Evolutionary conservation across 1,139 yeast genomes (phyloP).

Genomic region (Magnusiomyces fungicola): DNA sequence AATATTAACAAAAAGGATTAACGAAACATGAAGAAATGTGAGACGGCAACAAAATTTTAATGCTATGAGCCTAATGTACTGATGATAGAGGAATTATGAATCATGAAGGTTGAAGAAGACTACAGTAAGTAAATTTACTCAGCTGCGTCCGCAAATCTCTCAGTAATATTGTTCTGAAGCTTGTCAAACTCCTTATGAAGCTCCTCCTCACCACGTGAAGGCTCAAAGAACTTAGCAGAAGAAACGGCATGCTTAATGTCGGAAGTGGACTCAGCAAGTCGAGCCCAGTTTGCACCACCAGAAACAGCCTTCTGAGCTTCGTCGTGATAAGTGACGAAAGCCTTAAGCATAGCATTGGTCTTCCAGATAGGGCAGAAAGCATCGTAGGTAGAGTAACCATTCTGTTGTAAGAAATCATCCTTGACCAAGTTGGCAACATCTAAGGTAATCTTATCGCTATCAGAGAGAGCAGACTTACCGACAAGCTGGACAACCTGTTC

Average conservation of each 20-base stretch:
- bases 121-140: slow-evolving; percentile 53
- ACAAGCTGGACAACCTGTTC: slow-evolving; percentile 99
- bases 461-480: slow-evolving; percentile 96
- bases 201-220: slow-evolving; percentile 79
- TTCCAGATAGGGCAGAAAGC: slow-evolving; percentile 99
- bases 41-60: no score
- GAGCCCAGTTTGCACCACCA: slow-evolving; percentile 91
- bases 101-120: no score
- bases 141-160: slow-evolving; percentile 90
- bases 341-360: slow-evolving; percentile 96
- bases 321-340: slow-evolving; percentile 82
- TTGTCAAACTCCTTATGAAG: slow-evolving; percentile 69
- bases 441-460: slow-evolving; percentile 89
- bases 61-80: no score
- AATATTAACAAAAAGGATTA: no score
- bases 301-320: slow-evolving; percentile 97
- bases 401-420: slow-evolving; percentile 98
- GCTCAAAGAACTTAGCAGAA: slow-evolving; percentile 92
- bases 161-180: slow-evolving; percentile 67
- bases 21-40: no score
- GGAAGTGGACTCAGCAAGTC: slow-evolving; percentile 76
- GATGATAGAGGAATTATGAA: no score
- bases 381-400: slow-evolving; percentile 96
- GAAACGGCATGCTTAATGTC: slow-evolving; percentile 92
- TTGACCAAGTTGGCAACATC: slow-evolving; percentile 88